Evolutionary conservation across 2,329 filamentous ascomycete genomes (phyloP).

Genomic region (Aspergillus sp.): DNA sequence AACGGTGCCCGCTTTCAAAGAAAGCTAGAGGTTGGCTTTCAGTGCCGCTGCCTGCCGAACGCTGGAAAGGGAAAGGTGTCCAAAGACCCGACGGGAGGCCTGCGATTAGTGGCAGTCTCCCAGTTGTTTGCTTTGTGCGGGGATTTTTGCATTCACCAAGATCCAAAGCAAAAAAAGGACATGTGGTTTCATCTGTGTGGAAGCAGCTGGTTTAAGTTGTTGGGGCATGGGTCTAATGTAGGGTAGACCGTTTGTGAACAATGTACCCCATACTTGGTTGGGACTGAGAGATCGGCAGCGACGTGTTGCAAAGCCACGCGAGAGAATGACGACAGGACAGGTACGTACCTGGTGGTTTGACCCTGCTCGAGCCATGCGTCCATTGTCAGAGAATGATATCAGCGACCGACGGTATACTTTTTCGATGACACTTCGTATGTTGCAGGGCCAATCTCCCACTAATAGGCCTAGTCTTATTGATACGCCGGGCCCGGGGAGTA

Average conservation of each 20-base stretch:
- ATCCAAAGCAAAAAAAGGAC: conserved; percentile 4
- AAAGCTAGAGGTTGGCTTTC: not conserved
- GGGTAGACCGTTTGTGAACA: not conserved
- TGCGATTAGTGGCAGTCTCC: not conserved
- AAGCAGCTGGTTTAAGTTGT: not conserved
- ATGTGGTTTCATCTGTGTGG: conserved; percentile 10
- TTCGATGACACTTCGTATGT: not conserved
- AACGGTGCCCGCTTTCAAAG: not conserved
- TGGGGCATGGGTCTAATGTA: not conserved
- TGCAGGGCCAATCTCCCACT: not conserved
- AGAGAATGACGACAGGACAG: not conserved
- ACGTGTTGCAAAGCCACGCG: not conserved
- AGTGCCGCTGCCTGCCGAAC: no score
- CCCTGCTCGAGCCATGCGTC: not conserved
- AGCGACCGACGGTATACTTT: not conserved
- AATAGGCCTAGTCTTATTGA: not conserved
- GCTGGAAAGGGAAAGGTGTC: not conserved
- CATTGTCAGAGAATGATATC: not conserved
- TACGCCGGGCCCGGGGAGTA: not conserved
- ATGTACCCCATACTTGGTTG: not conserved
- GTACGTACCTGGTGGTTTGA: not conserved
- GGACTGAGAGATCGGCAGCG: not conserved
- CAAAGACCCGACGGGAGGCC: not conserved
- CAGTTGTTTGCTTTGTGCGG: conserved; percentile 3
- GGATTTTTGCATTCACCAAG: not conserved